Conservation (phyloP, 192 early-diverging fungal genomes). For the Mortierella claussenii region DNA sequence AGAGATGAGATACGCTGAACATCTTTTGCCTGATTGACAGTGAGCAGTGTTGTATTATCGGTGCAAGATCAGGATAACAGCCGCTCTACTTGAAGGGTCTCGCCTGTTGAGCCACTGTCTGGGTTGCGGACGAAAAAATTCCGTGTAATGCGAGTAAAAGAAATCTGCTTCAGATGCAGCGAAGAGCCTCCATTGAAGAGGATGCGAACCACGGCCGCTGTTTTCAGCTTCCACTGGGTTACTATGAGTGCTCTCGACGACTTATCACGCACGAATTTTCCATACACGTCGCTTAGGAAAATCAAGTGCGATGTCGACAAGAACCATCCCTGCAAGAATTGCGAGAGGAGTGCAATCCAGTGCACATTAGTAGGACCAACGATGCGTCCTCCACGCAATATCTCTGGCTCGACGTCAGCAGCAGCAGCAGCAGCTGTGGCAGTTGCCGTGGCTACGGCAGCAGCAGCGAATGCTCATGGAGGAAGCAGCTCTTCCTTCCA, state of each 20-base stretch:
- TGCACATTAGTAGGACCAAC: conserved; percentile 44
- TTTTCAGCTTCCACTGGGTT: conserved; percentile 3
- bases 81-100: too few relatives aligned
- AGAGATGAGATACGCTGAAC: too few relatives aligned
- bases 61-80: too few relatives aligned
- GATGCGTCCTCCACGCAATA: conserved; percentile 42
- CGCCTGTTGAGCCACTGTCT: too few relatives aligned
- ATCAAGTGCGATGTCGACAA: conserved; percentile 52
- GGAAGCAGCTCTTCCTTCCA: not conserved
- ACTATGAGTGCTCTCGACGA: not conserved
- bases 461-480: conserved; percentile 19
- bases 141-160: too few relatives aligned
- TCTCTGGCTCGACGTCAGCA: conserved; percentile 43
- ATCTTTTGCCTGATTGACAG: too few relatives aligned
- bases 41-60: too few relatives aligned
- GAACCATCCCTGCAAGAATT: conserved; percentile 35
- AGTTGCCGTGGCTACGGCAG: conserved; percentile 38
- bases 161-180: too few relatives aligned
- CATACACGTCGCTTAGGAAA: conserved; percentile 20
- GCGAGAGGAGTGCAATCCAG: conserved; percentile 39
- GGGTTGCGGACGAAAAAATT: too few relatives aligned
- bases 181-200: too few relatives aligned
- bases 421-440: conserved; percentile 43
- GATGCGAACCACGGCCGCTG: too few relatives aligned
- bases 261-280: too few relatives aligned